Percentiles rank a stretch among this genome's conserved stretches.
Conservation (phyloP, 163 green algal genomes). For the Chlorella variabilis region DNA sequence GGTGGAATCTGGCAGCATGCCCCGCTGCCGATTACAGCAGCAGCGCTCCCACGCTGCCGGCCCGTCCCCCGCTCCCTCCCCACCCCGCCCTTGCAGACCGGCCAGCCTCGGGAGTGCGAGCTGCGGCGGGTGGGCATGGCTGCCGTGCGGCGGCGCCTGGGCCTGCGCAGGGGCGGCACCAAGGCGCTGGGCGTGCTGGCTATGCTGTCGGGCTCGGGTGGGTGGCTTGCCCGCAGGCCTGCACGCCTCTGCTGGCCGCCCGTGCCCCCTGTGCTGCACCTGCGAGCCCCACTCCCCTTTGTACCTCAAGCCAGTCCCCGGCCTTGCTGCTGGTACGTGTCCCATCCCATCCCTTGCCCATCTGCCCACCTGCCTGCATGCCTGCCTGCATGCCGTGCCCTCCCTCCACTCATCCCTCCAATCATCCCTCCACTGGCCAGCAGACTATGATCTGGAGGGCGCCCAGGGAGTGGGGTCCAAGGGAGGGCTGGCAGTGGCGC, state of each 20-base stretch:
- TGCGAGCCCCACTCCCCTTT: too few species aligned
- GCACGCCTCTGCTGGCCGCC: too few species aligned
- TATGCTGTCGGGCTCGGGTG: slow-evolving; percentile 61
- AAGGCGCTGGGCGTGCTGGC: slow-evolving; percentile 72
- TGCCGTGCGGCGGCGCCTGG: slow-evolving; percentile 51
- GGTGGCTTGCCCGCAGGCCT: too few species aligned
- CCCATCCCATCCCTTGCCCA: too few species aligned
- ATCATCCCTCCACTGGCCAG: background rate
- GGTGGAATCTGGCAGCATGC: too few species aligned
- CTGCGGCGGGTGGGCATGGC: slow-evolving; percentile 25
- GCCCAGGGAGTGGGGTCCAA: slow-evolving; percentile 43
- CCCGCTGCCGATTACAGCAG: too few species aligned
- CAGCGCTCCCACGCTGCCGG: too few species aligned
- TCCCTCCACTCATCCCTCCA: background rate
- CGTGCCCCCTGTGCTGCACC: too few species aligned
- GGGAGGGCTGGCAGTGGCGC: slow-evolving; percentile 14
- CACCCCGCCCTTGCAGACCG: too few species aligned
- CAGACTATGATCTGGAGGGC: slow-evolving; percentile 57
- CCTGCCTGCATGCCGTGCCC: background rate
- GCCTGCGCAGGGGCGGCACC: slow-evolving; percentile 49
- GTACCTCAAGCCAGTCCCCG: too few species aligned
- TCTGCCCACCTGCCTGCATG: slow-evolving; percentile 5
- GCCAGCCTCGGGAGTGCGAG: slow-evolving; percentile 22
- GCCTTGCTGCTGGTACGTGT: too few species aligned
- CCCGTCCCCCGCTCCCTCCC: too few species aligned